Evolutionary conservation across 2,329 filamentous ascomycete genomes (phyloP), one percentile per base, ranked within the genome.

Genomic region (Botrytis cinerea): DNA sequence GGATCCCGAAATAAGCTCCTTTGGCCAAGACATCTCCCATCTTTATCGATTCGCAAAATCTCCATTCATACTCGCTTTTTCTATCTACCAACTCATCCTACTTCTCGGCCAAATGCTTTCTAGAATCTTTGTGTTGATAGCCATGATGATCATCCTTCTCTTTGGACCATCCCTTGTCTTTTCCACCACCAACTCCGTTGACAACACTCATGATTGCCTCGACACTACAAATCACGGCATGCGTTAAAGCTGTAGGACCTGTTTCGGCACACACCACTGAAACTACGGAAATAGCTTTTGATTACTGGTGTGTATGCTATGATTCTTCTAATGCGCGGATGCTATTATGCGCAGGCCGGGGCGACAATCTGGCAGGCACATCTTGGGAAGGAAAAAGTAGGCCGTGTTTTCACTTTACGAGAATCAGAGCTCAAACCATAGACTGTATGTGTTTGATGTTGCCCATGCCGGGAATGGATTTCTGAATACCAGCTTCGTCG

Each of bases 341-440:
- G 25, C 45, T n/a, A 4, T n/a, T 18, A 9, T 40, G 38, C n/a
- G 43, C 51, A 22, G 66, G 43, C 35, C 25, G 16, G 28, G 48
- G 40, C 18, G 70, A 51, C 45, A 76, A 70, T 57, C 74, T 75
- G 0, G 70, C 68, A 43, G 75, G 69, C 4, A 73, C 72, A 7
- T 73, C 45, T 40, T 75, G 32, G 46, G 73, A 71, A 4, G 78
- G 77, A 61, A 76, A 78, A 45, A 80, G 77, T 9, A 80, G 73
- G 77, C 9, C 80, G 73, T 9, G 74, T 74, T 73, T 77, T 74
- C 16, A 80, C 67, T 35, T 78, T 76, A 20, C 73, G 64, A 22
- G 62, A 54, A 67, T 80, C 78, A 62, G 78, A 35, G 79, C 78
- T 76, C 76, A 80, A 73, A 80, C 78, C 78, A 80, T 80, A 63